Evolutionary conservation across 352 stramenopile species (phyloP).

Genomic region (Pythium brassicae): DNA sequence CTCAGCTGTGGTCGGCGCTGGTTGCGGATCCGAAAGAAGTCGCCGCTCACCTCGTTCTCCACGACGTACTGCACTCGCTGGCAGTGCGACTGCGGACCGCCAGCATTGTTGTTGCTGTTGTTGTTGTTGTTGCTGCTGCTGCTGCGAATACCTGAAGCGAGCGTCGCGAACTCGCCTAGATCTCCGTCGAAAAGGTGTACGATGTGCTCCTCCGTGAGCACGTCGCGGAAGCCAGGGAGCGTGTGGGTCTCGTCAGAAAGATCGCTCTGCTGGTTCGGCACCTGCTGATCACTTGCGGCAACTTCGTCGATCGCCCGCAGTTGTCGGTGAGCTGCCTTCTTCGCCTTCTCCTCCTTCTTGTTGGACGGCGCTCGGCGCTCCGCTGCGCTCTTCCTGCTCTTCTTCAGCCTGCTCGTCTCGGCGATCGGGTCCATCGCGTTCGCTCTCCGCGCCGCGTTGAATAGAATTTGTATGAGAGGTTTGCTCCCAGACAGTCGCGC

Average conservation of each 20-base stretch:
- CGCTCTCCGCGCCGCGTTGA: background rate
- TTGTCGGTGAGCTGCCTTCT: background rate
- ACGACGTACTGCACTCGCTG: slow-evolving; percentile 28
- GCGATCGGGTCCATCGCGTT: background rate
- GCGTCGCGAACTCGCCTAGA: slow-evolving; percentile 8
- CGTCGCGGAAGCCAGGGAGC: background rate
- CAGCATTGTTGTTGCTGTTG: background rate
- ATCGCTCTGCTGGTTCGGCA: background rate
- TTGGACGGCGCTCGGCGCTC: background rate
- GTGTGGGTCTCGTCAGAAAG: background rate
- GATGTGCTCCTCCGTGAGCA: slow-evolving; percentile 12
- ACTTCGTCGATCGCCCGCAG: background rate
- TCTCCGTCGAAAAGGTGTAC: slow-evolving; percentile 12
- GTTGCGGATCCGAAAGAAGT: slow-evolving; percentile 47
- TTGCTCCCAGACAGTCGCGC: background rate
- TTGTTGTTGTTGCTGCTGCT: background rate
- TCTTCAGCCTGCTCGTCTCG: background rate
- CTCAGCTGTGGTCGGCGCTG: background rate
- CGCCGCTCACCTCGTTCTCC: slow-evolving; percentile 56
- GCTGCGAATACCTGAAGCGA: background rate
- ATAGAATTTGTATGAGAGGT: background rate
- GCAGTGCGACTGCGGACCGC: background rate
- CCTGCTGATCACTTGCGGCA: background rate
- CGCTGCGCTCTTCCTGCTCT: slow-evolving; percentile 2
- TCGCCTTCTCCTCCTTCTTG: background rate